Evolutionary conservation across 352 stramenopile genomes (phyloP), one percentile per base, ranked within the genome.

Genomic region (Saprolegnia parasitica): DNA sequence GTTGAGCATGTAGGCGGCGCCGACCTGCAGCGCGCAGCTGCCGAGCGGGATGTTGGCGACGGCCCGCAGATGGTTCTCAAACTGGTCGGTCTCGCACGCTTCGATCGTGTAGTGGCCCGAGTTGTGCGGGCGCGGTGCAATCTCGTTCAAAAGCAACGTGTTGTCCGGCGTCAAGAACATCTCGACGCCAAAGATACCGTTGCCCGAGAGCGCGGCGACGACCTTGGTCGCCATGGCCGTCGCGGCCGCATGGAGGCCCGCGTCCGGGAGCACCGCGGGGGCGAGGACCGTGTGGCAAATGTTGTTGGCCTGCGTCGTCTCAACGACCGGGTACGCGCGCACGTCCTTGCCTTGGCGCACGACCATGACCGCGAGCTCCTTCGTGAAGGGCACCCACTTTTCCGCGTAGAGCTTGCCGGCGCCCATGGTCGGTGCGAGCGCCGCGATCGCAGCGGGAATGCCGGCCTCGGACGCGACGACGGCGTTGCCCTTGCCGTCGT

Each of bases 41-140:
- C 96, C 96, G 10, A 99, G 82, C n/a, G 94, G 94, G 57, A 99
- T 81, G 0, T 88, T 94, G 61, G 91, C 88, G 37, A 99, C 86
- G 16, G 90, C 96, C 63, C 96, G 88, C 65, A 99, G 71, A 78
- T 99, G 97, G 84, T 99, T 98, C 78, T 99, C 97, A 81, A 99
- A 99, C 81, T 99, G 97, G 77, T 95, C 91, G 5, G 94, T 96
- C 46, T 96, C 90, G 73, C 96, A 99, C 18, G 96, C 96, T 78
- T 99, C 96, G 77, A 99, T 98, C 47, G 96, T 99, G 80, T 99
- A 99, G 80, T 99, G 97, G n/a, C 96, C 96, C n/a, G 96, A 98
- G 81, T 99, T 99, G 82, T 99, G 97, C 32, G 97, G 97, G 3
- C 97, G 84, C 11, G 93, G 94, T 6, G 97, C 97, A 45, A 99